A percentile compares a stretch with the other conserved stretches of the same genome.
Conservation (phyloP, 768 basidiomycete genomes). For the Dendrothele bispora region DNA sequence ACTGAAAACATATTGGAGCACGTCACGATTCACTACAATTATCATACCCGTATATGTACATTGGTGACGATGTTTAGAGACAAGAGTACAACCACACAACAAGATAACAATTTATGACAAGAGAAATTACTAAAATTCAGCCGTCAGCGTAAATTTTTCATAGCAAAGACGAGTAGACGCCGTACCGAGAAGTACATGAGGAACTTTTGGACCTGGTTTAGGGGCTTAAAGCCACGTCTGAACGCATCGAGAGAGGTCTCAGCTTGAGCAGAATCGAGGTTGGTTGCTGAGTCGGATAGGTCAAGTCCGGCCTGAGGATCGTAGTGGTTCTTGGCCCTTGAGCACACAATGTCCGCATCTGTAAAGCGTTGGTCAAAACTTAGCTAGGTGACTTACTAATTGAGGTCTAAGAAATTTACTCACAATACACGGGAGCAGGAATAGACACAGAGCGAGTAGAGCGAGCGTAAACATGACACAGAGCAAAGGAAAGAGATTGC, state of each 20-base stretch:
- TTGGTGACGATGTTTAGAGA: too few species aligned
- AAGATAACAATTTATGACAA: too few species aligned
- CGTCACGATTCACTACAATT: too few species aligned
- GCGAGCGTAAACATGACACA: conserved; percentile 71
- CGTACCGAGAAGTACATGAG: conserved; percentile 69
- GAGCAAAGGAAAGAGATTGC: conserved; percentile 67
- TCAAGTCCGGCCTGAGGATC: conserved; percentile 57
- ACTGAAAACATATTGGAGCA: too few species aligned
- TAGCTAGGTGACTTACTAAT: background rate
- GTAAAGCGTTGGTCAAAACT: conserved; percentile 9
- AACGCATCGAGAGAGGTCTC: conserved; percentile 47
- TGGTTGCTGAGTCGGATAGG: conserved; percentile 60
- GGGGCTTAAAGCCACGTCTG: conserved; percentile 53
- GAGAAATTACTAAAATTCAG: too few species aligned
- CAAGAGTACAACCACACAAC: too few species aligned
- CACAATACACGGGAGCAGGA: conserved; percentile 82
- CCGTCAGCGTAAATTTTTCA: too few species aligned
- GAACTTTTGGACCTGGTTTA: conserved; percentile 48
- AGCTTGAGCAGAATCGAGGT: conserved; percentile 38
- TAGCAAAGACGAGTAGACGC: too few species aligned
- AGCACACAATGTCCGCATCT: conserved; percentile 67
- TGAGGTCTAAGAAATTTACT: conserved; percentile 19
- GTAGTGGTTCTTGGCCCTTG: conserved; percentile 80
- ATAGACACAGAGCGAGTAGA: conserved; percentile 82
- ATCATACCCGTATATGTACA: too few species aligned